Percentiles rank a stretch among this genome's conserved stretches.
These are phyloP conservation scores for Dysphania ambrosioides DNA, from an alignment of 148 eudicot genomes.

Conservation along the genomic window DNA sequence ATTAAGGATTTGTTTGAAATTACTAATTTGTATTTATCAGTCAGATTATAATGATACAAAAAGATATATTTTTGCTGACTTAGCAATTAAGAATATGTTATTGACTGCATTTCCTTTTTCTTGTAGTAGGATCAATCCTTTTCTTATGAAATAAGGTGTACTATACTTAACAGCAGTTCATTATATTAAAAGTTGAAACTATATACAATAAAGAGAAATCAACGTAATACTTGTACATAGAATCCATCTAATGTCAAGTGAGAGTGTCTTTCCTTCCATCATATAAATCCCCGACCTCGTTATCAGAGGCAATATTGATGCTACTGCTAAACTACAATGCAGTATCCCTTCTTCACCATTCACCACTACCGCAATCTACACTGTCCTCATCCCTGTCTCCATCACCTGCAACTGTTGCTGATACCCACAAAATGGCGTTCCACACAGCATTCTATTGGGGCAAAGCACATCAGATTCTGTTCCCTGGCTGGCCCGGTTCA, in stretches of 20 bases:
- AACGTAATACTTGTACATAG: background rate
- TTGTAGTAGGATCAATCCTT: background rate
- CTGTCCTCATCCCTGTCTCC: slow-evolving; percentile 14
- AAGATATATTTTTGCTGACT: background rate
- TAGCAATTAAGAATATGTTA: background rate
- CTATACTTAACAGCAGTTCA: background rate
- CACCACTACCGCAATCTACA: slow-evolving; percentile 24
- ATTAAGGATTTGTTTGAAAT: too few relatives aligned
- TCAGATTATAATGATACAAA: background rate
- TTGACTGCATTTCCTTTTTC: background rate
- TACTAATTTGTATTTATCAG: background rate
- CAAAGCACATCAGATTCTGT: slow-evolving; percentile 45
- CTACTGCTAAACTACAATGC: slow-evolving; percentile 6
- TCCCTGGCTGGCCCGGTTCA: slow-evolving; percentile 69
- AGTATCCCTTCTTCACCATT: background rate
- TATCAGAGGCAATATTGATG: background rate
- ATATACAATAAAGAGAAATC: background rate
- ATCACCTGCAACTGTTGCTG: slow-evolving; percentile 5
- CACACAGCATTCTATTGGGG: slow-evolving; percentile 73
- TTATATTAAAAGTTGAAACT: too few relatives aligned
- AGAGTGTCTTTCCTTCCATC: background rate
- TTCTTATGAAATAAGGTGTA: too few relatives aligned
- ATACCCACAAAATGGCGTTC: slow-evolving; percentile 16
- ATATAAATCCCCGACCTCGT: background rate
- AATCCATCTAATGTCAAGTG: background rate